Evolutionary conservation across 768 basidiomycete genomes (phyloP), one percentile per base, ranked within the genome.

Genomic region (Lentinula sp.): DNA sequence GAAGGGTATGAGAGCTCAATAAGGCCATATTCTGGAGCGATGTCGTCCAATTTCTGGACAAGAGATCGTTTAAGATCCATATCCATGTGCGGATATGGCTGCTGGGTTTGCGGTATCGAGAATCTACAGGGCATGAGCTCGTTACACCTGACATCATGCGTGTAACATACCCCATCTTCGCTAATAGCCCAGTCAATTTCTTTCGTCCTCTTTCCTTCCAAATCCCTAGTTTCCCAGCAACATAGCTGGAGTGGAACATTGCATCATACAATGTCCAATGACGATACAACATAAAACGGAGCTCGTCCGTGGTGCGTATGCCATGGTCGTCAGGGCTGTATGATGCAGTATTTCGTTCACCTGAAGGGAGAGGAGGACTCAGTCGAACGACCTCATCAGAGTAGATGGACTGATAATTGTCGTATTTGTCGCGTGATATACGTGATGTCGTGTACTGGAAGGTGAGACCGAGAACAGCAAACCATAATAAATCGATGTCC

Each of bases 241-340:
- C 89, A 68, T 98, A 99, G 61, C 91, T 91, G 3, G 95, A 97
- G 72, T 99, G 96, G 67, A 88, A 88, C 97, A 99, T 98, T 10
- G 95, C 87, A 69, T 99, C 97, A 70, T 98, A 98, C 50, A 99
- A 75, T 35, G 90, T 98, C 97, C 97, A 99, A 75, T 98, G 97
- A 60, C 96, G 83, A 70, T 95, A 95, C 58, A 98, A 81, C 75
- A 88, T 95, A 72, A 99, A 98, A 28, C 97, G 83, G 58, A 98
- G 77, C 72, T 99, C 97, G 56, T 95, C 93, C 36, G 85, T 87
- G 43, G 88, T 79, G 42, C 92, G 84, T 64, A 99, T 85, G 35
- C 87, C 85, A 61, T 80, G 76, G 70, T 98, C 95, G 66, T 98
- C 95, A 1, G 96, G 91, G 64, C 82, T 84, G 28, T 86, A 74